Evolutionary conservation across 352 stramenopile genomes (phyloP).

Genomic region (Phytophthora cryptogea): DNA sequence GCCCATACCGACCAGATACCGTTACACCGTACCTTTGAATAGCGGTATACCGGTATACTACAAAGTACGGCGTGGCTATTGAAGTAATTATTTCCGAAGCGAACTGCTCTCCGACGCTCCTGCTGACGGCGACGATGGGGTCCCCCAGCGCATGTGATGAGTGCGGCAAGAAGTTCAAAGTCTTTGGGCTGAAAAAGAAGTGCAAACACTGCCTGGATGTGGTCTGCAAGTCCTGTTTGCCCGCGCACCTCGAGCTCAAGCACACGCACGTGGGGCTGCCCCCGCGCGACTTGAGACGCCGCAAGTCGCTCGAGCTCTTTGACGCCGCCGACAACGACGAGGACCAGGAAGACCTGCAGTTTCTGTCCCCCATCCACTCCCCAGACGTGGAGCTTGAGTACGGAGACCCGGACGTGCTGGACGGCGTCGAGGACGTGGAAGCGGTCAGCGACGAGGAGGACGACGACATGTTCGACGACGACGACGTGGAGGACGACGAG

Average conservation of each 20-base stretch:
- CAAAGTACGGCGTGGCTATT: too few relatives aligned
- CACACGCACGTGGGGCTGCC: constrained; percentile 38
- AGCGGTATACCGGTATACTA: too few relatives aligned
- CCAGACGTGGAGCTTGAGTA: constrained; percentile 26
- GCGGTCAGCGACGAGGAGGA: constrained; percentile 51
- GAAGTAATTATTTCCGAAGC: too few relatives aligned
- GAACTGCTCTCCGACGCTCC: too few relatives aligned
- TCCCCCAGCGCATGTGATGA: constrained; percentile 51
- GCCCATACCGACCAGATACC: too few relatives aligned
- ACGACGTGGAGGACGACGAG: constrained; percentile 49
- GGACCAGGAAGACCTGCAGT: constrained; percentile 57
- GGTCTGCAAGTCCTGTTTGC: constrained; percentile 65
- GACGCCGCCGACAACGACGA: constrained; percentile 8
- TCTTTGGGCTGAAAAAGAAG: constrained; percentile 72
- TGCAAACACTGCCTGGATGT: constrained; percentile 67
- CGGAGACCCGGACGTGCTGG: constrained; percentile 41
- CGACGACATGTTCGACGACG: constrained; percentile 41
- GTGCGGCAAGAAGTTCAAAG: constrained; percentile 79
- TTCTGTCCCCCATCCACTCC: constrained; percentile 45
- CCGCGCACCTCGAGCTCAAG: constrained; percentile 50
- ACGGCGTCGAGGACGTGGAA: constrained; percentile 45
- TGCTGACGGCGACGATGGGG: constrained; percentile 33
- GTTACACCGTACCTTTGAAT: too few relatives aligned
- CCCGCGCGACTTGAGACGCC: constrained; percentile 10
- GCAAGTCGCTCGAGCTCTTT: constrained; percentile 32